These are phyloP conservation scores for Gossypium bickii DNA, from an alignment of 345 rosid species.

Conservation along the genomic window DNA sequence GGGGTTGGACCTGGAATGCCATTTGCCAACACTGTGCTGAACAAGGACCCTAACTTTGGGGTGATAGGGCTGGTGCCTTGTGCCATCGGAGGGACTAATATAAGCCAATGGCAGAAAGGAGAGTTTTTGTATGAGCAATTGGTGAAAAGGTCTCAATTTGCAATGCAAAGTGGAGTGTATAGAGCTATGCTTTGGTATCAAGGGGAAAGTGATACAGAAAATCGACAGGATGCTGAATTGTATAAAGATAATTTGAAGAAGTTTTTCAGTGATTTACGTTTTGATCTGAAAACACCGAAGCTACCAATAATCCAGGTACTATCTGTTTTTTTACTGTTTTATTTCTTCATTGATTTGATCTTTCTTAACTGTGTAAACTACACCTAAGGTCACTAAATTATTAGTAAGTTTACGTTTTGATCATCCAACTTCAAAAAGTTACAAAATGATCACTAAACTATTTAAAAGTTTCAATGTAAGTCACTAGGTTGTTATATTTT, in stretches of 20 bases:
- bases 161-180: conserved; percentile 38
- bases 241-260: conserved; percentile 47
- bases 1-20: conserved; percentile 89
- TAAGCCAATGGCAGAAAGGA: conserved; percentile 72
- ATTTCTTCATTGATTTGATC: background rate
- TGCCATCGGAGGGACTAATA: conserved; percentile 72
- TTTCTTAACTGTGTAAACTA: background rate
- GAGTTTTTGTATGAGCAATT: conserved; percentile 42
- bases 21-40: conserved; percentile 50
- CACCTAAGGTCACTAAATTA: fast-evolving
- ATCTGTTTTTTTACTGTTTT: background rate
- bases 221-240: conserved; percentile 40
- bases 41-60: conserved; percentile 23
- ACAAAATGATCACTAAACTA: no score
- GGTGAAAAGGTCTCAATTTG: conserved; percentile 44
- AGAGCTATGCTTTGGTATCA: conserved; percentile 77
- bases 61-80: conserved; percentile 73
- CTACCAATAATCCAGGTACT: conserved; percentile 54
- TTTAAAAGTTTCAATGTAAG: no score
- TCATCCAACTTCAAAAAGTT: fast-evolving
- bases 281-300: conserved; percentile 51
- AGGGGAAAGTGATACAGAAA: conserved; percentile 68
- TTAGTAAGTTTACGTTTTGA: no score
- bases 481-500: no score
- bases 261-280: conserved; percentile 49